These are phyloP conservation scores for Sistotremastrum niveocremeum DNA, from an alignment of 768 basidiomycete genomes.

Conservation along the genomic window DNA sequence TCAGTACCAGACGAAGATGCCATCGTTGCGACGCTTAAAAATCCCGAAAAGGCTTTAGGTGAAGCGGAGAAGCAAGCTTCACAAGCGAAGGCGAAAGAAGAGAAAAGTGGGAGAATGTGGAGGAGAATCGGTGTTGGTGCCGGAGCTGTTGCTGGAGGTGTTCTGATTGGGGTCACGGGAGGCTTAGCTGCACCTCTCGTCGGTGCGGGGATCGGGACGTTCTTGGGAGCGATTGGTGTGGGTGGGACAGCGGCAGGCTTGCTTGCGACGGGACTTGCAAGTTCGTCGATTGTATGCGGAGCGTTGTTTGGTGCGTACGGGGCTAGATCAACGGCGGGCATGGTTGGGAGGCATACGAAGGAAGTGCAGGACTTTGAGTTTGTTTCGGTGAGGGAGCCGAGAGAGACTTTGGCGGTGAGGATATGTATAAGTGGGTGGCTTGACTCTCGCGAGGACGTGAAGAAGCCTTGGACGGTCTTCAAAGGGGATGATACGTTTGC, in stretches of 20 bases:
- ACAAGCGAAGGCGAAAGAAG: constrained; percentile 26
- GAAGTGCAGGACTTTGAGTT: constrained; percentile 41
- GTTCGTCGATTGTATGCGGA: constrained; percentile 43
- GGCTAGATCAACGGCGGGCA: constrained; percentile 31
- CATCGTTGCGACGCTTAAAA: constrained; percentile 32
- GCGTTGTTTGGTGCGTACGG: constrained; percentile 46
- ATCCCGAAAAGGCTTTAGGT: constrained; percentile 32
- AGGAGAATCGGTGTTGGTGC: constrained; percentile 36
- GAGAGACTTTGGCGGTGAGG: constrained; percentile 32
- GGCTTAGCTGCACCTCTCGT: constrained; percentile 46
- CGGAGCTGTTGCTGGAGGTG: constrained; percentile 40
- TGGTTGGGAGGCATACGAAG: constrained; percentile 36
- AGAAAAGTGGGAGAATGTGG: constrained; percentile 25
- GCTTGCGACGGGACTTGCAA: constrained; percentile 38
- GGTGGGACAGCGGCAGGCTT: constrained; percentile 40
- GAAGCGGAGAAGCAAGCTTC: constrained; percentile 31
- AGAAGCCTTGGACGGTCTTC: constrained; percentile 39
- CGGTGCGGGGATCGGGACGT: constrained; percentile 35
- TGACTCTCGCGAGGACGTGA: constrained; percentile 28
- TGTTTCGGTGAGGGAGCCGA: constrained; percentile 27
- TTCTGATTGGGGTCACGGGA: constrained; percentile 43
- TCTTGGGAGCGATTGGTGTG: constrained; percentile 37
- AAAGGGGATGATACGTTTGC: constrained; percentile 38
- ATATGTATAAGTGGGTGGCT: constrained; percentile 48
- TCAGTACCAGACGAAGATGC: constrained; percentile 29